Evolutionary conservation across 148 eudicot species (phyloP), one percentile per base, ranked within the genome.

Genomic region (Rhododendron ovatum): DNA sequence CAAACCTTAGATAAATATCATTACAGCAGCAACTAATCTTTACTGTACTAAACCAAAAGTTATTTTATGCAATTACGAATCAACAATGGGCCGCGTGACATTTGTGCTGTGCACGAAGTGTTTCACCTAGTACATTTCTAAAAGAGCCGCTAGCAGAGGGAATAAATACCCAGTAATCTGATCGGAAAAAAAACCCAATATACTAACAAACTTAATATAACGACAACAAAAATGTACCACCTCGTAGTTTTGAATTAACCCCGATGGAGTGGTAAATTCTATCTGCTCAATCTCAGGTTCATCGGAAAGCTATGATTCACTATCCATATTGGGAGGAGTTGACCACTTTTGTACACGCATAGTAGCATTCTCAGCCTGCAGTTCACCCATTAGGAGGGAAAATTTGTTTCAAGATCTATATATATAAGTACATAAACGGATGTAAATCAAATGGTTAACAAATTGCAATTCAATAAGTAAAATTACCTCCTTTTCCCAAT

Each of bases 401-500:
- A 57, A 10, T 20, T 20, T 1, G 50, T 1, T 50, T 80, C 1
- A 33, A 12, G 39, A 41, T 22, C 47, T 8, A 12, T 20, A 61
- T 18, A 59, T 6, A 63, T 8, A 33, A 0, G 45, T 82, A 33
- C 30, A 5, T 15, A 47, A 89, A 7, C n/a, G 8, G 26, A 22
- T n/a, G 12, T 24, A 65, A 24, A 65, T 26, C 12, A 26, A 26
- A 67, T 67, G 12, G 20, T 33, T 14, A 71, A 71, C 8, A 1
- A 12, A 0, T 33, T 71, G 20, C 15, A 71, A 30, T 71, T 69
- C 8, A 15, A 33, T 28, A 33, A 71, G 7, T 33, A 71, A 3
- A 71, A 71, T 30, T 71, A 93, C 95, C 95, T 93, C 92, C 30
- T 91, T 91, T 5, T 93, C 95, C 95, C 95, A 93, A 83, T 93